Evolutionary conservation across 2,329 filamentous ascomycete genomes (phyloP).

Genomic region (Daldinia eschscholtzii): DNA sequence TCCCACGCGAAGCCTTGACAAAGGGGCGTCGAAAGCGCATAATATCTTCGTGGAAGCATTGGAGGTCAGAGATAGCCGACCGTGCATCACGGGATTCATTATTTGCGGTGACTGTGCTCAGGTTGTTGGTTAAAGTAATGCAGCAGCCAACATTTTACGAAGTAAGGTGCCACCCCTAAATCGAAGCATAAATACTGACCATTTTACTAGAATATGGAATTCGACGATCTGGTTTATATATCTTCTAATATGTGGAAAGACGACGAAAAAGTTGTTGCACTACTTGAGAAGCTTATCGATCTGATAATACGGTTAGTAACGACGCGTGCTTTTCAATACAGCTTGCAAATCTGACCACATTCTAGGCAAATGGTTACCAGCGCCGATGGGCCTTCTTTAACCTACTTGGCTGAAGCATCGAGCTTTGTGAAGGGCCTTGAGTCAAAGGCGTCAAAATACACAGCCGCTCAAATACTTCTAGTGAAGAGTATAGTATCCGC

Average conservation of each 20-base stretch:
- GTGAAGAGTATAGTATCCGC: slow-evolving; percentile 46
- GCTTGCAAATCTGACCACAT: slow-evolving; percentile 35
- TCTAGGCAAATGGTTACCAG: slow-evolving; percentile 48
- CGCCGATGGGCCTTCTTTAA: slow-evolving; percentile 42
- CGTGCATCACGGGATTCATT: slow-evolving; percentile 40
- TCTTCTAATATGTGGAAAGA: slow-evolving; percentile 38
- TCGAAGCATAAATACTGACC: slow-evolving; percentile 22
- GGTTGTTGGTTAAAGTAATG: slow-evolving; percentile 50
- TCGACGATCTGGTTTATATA: slow-evolving; percentile 49
- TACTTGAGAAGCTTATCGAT: slow-evolving; percentile 48
- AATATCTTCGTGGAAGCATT: slow-evolving; percentile 52
- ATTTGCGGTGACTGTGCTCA: slow-evolving; percentile 46
- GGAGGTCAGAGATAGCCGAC: slow-evolving; percentile 42
- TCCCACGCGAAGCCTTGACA: slow-evolving; percentile 48
- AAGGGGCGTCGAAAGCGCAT: slow-evolving; percentile 52
- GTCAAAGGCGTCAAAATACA: slow-evolving; percentile 20
- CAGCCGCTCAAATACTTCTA: slow-evolving; percentile 44
- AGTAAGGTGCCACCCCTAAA: slow-evolving; percentile 30
- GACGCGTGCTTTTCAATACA: not conserved
- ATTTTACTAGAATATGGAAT: slow-evolving; percentile 49
- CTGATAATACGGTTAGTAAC: slow-evolving; percentile 48
- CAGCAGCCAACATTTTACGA: slow-evolving; percentile 53
- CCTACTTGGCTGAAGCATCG: slow-evolving; percentile 46
- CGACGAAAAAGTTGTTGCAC: slow-evolving; percentile 31
- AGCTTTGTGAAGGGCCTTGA: slow-evolving; percentile 45